Percentiles rank a stretch among this genome's conserved stretches.
These are phyloP conservation scores for Neohortaea acidophila DNA, from an alignment of 495 filamentous ascomycete species.

Conservation along the genomic window DNA sequence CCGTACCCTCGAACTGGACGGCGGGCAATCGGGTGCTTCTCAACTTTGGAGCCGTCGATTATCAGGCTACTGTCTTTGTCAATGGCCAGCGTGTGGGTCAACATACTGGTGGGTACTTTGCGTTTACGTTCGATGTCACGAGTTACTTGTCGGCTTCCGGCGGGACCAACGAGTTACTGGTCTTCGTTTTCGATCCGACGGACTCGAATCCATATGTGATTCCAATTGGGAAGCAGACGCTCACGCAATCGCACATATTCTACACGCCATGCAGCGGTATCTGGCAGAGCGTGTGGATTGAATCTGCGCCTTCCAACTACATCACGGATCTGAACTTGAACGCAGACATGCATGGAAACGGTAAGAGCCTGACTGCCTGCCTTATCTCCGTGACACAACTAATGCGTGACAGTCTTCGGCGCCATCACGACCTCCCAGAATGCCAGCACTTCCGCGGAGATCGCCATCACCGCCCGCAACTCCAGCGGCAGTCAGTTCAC, in stretches of 20 bases:
- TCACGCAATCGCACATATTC: constrained; percentile 46
- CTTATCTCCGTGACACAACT: not conserved
- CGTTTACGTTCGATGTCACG: constrained; percentile 46
- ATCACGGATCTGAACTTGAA: constrained; percentile 40
- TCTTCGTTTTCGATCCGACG: constrained; percentile 52
- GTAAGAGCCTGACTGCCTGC: constrained; percentile 25
- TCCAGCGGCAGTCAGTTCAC: constrained; percentile 24
- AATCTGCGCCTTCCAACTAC: constrained; percentile 40
- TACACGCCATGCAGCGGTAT: constrained; percentile 56
- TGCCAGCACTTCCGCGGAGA: constrained; percentile 26
- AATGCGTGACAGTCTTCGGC: constrained; percentile 18
- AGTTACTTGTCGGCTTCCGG: constrained; percentile 29
- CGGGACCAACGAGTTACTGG: constrained; percentile 39
- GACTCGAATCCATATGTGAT: constrained; percentile 39
- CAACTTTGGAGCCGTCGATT: constrained; percentile 57
- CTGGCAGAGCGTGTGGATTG: constrained; percentile 57
- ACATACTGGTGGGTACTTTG: constrained; percentile 47
- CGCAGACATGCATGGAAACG: constrained; percentile 44
- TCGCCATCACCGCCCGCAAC: constrained; percentile 31
- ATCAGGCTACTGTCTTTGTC: constrained; percentile 49
- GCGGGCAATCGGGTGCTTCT: constrained; percentile 33
- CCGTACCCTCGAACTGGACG: constrained; percentile 34
- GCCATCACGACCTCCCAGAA: constrained; percentile 22
- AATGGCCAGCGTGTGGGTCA: constrained; percentile 40
- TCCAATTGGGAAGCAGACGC: constrained; percentile 50